Conservation (phyloP, 2,329 filamentous ascomycete species). For the Colletotrichum sp. region DNA sequence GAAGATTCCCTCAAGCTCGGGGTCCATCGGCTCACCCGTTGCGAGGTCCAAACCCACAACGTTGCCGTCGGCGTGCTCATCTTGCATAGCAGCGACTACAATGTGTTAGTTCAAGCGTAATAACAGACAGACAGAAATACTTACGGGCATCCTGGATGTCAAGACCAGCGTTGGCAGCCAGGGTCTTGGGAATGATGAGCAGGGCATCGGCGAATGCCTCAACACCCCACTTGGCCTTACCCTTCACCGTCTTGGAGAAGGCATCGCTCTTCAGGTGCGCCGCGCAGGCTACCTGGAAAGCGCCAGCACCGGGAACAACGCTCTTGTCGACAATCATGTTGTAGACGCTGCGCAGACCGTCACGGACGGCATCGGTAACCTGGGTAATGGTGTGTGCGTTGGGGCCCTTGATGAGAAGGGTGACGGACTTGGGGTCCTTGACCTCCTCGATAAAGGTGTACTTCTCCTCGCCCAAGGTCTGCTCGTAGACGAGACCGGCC, state of each 20-base stretch:
- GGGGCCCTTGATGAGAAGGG: slow-evolving; percentile 95
- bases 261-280: slow-evolving; percentile 85
- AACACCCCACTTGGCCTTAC: slow-evolving; percentile 97
- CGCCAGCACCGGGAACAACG: slow-evolving; percentile 91
- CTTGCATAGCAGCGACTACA: slow-evolving; percentile 82
- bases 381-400: slow-evolving; percentile 97
- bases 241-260: slow-evolving; percentile 91
- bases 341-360: slow-evolving; percentile 95
- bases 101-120: neutral
- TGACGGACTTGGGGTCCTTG: slow-evolving; percentile 98
- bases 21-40: slow-evolving; percentile 94
- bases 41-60: slow-evolving; percentile 85
- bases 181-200: slow-evolving; percentile 94
- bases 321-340: slow-evolving; percentile 99
- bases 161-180: slow-evolving; percentile 94
- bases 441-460: slow-evolving; percentile 99
- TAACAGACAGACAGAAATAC: slow-evolving; percentile 39
- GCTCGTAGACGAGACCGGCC: slow-evolving; percentile 96
- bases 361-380: slow-evolving; percentile 94
- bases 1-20: slow-evolving; percentile 88
- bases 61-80: slow-evolving; percentile 84
- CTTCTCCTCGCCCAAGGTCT: slow-evolving; percentile 97
- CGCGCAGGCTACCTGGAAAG: slow-evolving; percentile 94
- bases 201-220: slow-evolving; percentile 94
- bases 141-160: slow-evolving; percentile 94